Evolutionary conservation across 495 filamentous ascomycete genomes (phyloP).

Genomic region (Beverwykella pulmonaria): DNA sequence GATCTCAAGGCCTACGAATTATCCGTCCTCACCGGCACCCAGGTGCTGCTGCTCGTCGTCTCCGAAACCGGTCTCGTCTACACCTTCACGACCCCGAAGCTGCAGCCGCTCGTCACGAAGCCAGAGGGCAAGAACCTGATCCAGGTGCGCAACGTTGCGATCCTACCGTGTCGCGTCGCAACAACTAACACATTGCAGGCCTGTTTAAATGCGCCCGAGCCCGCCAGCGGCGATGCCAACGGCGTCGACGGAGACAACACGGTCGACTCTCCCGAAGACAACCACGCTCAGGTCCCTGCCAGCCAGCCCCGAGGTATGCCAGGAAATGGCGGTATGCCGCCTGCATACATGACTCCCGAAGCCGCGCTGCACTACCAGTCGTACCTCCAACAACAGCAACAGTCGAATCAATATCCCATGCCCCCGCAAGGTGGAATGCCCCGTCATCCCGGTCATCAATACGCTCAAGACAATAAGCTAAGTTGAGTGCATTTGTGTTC

Average conservation of each 20-base stretch:
- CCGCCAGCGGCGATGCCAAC: conserved; percentile 81
- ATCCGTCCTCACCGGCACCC: conserved; percentile 95
- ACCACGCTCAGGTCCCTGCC: conserved; percentile 42
- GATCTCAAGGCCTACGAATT: conserved; percentile 85
- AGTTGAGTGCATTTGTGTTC: conserved; percentile 24
- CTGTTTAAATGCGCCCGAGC: conserved; percentile 95
- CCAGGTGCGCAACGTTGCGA: conserved; percentile 65
- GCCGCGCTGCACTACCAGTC: conserved; percentile 50
- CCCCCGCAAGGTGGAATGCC: conserved; percentile 40
- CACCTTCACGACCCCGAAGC: conserved; percentile 98
- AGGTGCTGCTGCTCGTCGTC: conserved; percentile 95
- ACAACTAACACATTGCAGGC: conserved; percentile 60
- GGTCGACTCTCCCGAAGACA: conserved; percentile 50
- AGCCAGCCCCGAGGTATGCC: conserved; percentile 38
- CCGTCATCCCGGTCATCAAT: conserved; percentile 41
- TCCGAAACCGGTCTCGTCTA: conserved; percentile 99
- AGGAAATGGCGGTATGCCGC: conserved; percentile 38
- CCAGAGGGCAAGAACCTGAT: conserved; percentile 99
- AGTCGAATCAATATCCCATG: conserved; percentile 44
- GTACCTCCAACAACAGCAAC: conserved; percentile 49
- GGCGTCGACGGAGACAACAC: conserved; percentile 70
- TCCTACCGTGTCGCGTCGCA: conserved; percentile 7
- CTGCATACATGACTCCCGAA: conserved; percentile 42
- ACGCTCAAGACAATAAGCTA: conserved; percentile 38
- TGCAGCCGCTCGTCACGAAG: conserved; percentile 98